Base-by-base conservation (phyloP, 2,329 filamentous ascomycete genomes). In the Ophiostoma quercus region DNA sequence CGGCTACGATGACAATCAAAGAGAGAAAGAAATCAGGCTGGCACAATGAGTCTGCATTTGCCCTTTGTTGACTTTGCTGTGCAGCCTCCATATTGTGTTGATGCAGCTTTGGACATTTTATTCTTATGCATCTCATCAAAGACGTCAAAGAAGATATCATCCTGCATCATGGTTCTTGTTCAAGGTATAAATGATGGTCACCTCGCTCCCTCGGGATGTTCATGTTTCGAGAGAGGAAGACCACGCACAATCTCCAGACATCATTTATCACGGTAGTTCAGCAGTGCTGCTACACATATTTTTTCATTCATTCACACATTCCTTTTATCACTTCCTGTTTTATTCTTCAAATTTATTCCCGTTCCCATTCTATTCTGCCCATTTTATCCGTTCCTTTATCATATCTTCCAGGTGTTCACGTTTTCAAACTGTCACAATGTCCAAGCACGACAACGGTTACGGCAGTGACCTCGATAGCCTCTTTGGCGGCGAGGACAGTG, bases 271-370 rank as follows among this genome's bases (percentile, higher is more conserved):
- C 32, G 54, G 70, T 72, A 69, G 67, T 68, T 60, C 71, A 71
- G 70, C 70, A 66, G 72, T 72, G 71, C 72, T 73, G 70, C 68
- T 70, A 71, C 68, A 39, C 7, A 6, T 3, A 39, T 11, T 39
- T 11, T 39, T 63, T 63, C 8, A 39, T 39, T 41, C 8, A 14
- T 65, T 41, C 19, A 19, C 19, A 65, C 37, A 63, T 39, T 65
- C 3, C 11, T 25, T 65, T 12, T 29, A 60, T 60, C 22, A 8
- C 12, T 14, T 47, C 6, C 7, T n/a, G 6, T 6, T n/a, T 47
- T 29, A 29, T 29, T 29, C 25, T 29, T 29, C 25, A 29, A 29
- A 29, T 29, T 29, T 29, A 29, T 29, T n/a, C 41, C 41, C 12
- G 16, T 47, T 47, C 4, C 16, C 7, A 57, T 25, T 12, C 51